Conservation (phyloP, 2,329 filamentous ascomycete genomes). For the Alternaria ethzedia region DNA sequence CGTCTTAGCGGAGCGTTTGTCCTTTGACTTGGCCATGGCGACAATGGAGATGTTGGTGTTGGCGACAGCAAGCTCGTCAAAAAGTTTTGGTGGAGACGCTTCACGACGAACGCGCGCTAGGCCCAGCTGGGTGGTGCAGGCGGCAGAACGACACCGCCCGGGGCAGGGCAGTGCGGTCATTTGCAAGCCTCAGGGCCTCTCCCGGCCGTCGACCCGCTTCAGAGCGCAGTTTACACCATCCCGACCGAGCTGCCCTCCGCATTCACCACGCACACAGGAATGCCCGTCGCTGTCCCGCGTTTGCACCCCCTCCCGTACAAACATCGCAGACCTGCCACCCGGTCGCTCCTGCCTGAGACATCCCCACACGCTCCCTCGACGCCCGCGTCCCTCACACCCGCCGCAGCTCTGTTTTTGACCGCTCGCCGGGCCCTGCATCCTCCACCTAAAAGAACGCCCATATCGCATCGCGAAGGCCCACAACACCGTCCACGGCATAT, state of each 20-base stretch:
- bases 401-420: constrained; percentile 36
- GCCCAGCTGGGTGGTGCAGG: background rate
- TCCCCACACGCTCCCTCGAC: constrained; percentile 25
- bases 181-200: constrained; percentile 24
- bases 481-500: constrained; percentile 6
- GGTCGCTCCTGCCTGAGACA: constrained; percentile 17
- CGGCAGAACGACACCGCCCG: constrained; percentile 22
- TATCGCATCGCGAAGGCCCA: constrained; percentile 24
- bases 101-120: constrained; percentile 11
- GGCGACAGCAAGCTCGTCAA: constrained; percentile 18
- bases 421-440: constrained; percentile 30
- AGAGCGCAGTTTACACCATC: constrained; percentile 24
- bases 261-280: constrained; percentile 10
- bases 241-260: constrained; percentile 13
- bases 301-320: constrained; percentile 10
- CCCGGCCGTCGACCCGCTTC: constrained; percentile 19
- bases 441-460: constrained; percentile 15
- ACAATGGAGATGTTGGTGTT: constrained; percentile 13
- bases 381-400: constrained; percentile 27
- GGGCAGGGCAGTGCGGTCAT: constrained; percentile 20
- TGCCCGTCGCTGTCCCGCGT: constrained; percentile 23
- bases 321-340: constrained; percentile 5
- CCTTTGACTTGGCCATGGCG: constrained; percentile 44
- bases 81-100: constrained; percentile 42
- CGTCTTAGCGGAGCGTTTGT: constrained; percentile 28